phyloP scores from a whole-genome alignment of 768 basidiomycete species.

The Cubamyces sp. region DNA sequence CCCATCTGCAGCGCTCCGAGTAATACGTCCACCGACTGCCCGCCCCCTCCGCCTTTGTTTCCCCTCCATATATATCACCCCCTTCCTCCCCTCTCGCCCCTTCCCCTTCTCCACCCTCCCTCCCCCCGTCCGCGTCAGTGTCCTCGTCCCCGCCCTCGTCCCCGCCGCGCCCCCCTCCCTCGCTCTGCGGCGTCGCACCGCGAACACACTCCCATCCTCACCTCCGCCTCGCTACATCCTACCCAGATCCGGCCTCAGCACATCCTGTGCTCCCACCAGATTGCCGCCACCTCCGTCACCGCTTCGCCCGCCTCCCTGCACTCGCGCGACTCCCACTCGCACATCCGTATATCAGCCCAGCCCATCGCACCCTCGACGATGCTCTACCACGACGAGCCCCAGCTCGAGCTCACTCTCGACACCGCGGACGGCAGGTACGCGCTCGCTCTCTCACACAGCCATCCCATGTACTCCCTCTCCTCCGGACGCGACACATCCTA shows the following conservation, averaged over 20 bases:
- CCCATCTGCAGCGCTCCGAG: conserved; percentile 15
- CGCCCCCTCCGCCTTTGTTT: not conserved
- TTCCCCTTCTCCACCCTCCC: conserved; percentile 3
- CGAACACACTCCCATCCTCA: conserved; percentile 5
- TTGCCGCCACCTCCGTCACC: conserved; percentile 16
- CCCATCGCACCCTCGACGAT: not conserved
- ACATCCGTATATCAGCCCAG: not conserved
- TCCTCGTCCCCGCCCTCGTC: conserved; percentile 11
- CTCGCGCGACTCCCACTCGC: not conserved
- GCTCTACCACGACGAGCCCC: conserved; percentile 1
- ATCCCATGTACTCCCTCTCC: conserved; percentile 42
- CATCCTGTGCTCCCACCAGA: conserved; percentile 12
- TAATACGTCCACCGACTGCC: too few relatives aligned
- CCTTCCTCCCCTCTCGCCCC: conserved; percentile 2
- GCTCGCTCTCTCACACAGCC: conserved; percentile 29
- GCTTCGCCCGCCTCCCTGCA: not conserved
- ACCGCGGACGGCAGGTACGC: conserved; percentile 24
- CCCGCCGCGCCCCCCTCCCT: conserved; percentile 1
- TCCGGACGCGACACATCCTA: conserved; percentile 38
- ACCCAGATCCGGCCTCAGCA: conserved; percentile 1
- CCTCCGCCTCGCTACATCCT: conserved; percentile 5
- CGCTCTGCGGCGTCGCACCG: conserved; percentile 4
- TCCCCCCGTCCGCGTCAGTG: conserved; percentile 9
- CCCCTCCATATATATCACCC: conserved; percentile 14
- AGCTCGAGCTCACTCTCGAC: conserved; percentile 12